These are phyloP conservation scores for Pythium myriotylum DNA, from an alignment of 352 stramenopile species.

Conservation along the genomic window DNA sequence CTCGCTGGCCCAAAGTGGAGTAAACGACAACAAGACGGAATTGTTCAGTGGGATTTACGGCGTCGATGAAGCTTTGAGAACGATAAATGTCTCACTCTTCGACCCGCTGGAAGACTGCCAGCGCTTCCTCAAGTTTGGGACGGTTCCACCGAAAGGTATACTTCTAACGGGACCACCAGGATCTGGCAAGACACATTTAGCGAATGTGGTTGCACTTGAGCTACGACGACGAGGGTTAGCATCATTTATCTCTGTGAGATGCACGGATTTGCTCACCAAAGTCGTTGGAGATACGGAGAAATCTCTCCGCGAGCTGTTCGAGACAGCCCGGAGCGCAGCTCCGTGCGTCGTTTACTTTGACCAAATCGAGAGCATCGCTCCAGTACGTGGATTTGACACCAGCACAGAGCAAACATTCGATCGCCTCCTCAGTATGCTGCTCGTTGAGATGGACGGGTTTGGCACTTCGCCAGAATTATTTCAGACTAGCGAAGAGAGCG, in stretches of 20 bases:
- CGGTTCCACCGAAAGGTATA: constrained; percentile 96
- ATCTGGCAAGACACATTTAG: constrained; percentile 98
- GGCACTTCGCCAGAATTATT: constrained; percentile 43
- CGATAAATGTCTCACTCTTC: constrained; percentile 96
- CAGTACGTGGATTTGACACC: constrained; percentile 87
- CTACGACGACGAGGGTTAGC: constrained; percentile 61
- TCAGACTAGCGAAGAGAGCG: constrained; percentile 34
- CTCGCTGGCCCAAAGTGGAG: constrained; percentile 51
- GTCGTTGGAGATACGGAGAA: constrained; percentile 91
- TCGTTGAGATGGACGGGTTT: constrained; percentile 93
- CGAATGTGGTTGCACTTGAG: constrained; percentile 62
- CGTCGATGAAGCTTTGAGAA: constrained; percentile 95
- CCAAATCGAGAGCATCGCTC: constrained; percentile 90
- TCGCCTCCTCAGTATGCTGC: constrained; percentile 88
- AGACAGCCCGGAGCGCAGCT: constrained; percentile 79
- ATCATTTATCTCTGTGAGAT: constrained; percentile 88
- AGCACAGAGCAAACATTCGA: constrained; percentile 93
- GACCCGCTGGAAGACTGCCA: constrained; percentile 96
- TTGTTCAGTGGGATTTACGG: constrained; percentile 93
- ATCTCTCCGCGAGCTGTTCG: constrained; percentile 85
- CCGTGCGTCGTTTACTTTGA: constrained; percentile 93
- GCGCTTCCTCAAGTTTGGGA: constrained; percentile 97
- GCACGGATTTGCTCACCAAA: constrained; percentile 90
- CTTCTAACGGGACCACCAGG: constrained; percentile 98
- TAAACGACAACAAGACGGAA: not conserved